phyloP scores from a whole-genome alignment of 345 rosid species.

The Noccaea caerulescens region DNA sequence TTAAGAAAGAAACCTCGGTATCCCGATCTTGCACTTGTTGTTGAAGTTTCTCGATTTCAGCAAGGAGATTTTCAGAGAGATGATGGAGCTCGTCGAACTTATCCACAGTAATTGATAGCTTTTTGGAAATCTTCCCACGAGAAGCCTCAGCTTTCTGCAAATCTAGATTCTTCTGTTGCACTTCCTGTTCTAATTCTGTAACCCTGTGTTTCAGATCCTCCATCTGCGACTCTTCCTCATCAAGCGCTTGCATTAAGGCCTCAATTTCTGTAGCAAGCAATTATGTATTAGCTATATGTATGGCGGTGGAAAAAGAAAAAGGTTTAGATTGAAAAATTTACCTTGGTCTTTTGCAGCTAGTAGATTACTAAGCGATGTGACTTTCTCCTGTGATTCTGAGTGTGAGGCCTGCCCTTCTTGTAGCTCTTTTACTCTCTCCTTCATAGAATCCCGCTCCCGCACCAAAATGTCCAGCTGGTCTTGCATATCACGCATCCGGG shows the following conservation, averaged over 20 bases:
- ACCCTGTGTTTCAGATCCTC: constrained; percentile 70
- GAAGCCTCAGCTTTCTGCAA: constrained; percentile 81
- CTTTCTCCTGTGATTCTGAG: constrained; percentile 58
- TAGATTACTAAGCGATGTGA: constrained; percentile 54
- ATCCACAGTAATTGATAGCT: constrained; percentile 75
- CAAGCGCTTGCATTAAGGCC: constrained; percentile 95
- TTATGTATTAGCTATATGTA: constrained; percentile 24
- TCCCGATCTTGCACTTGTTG: constrained; percentile 84
- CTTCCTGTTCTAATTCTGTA: constrained; percentile 58
- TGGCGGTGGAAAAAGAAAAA: constrained; percentile 7
- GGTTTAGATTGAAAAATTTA: constrained; percentile 40
- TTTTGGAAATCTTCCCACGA: constrained; percentile 77
- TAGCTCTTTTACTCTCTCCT: constrained; percentile 59
- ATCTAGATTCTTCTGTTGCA: constrained; percentile 66
- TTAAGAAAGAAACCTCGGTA: constrained; percentile 88
- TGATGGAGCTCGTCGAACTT: constrained; percentile 96
- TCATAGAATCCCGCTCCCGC: constrained; percentile 58
- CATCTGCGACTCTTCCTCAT: constrained; percentile 94
- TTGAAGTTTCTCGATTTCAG: constrained; percentile 90
- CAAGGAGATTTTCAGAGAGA: constrained; percentile 76
- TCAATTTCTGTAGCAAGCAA: constrained; percentile 67
- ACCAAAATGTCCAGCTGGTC: constrained; percentile 52
- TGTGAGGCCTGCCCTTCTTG: constrained; percentile 59
- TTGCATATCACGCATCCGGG: constrained; percentile 59
- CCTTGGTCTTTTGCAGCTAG: constrained; percentile 89